Conservation (phyloP, 1,284 basidiomycete genomes). For the Cryptococcus wingfieldii region DNA sequence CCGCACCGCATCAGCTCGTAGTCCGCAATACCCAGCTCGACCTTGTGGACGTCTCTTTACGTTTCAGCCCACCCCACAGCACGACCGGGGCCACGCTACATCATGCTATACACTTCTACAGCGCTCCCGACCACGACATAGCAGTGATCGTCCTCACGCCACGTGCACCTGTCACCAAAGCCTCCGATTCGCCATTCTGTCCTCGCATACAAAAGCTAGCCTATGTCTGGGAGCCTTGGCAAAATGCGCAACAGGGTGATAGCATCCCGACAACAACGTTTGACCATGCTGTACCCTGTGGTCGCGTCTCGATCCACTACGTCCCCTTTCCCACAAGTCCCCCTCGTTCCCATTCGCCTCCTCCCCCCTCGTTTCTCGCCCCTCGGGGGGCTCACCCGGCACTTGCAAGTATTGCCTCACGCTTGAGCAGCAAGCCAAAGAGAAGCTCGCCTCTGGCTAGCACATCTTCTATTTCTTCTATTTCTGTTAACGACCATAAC, state of each 20-base stretch:
- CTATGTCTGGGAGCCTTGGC: slow-evolving; percentile 28
- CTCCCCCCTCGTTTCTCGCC: neutral
- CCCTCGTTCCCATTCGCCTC: neutral
- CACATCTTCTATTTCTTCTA: slow-evolving; percentile 2
- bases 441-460: slow-evolving; percentile 36
- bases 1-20: too few species aligned
- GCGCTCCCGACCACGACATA: slow-evolving; percentile 22
- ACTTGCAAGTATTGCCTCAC: neutral
- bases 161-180: neutral
- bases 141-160: slow-evolving; percentile 8
- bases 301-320: slow-evolving; percentile 27
- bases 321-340: slow-evolving; percentile 26
- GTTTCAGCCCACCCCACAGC: neutral
- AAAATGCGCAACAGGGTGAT: neutral
- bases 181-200: slow-evolving; percentile 37
- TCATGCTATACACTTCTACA: too few species aligned
- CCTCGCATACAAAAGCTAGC: slow-evolving; percentile 40
- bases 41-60: neutral
- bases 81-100: too few species aligned
- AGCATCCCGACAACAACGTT: neutral
- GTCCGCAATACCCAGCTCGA: too few species aligned
- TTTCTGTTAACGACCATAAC: neutral
- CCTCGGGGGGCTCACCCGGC: neutral
- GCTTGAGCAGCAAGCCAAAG: slow-evolving; percentile 4
- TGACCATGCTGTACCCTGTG: slow-evolving; percentile 3